phyloP scores from a whole-genome alignment of 176 grass and related monocot genomes.

The Dendrocalamus sinicus region DNA sequence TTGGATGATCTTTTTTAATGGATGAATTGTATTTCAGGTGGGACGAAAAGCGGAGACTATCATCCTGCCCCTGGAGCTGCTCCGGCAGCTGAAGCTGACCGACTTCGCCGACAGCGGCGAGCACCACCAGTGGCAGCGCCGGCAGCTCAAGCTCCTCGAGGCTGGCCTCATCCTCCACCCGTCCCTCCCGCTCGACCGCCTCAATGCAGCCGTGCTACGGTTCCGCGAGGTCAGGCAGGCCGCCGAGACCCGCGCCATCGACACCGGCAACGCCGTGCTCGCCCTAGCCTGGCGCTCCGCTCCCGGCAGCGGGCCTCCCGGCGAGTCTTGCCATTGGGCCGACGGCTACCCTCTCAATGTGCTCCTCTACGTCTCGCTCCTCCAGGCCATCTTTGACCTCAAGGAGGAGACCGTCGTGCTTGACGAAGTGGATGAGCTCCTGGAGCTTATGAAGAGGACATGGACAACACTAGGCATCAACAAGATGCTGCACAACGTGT shows the following conservation, averaged over 20 bases:
- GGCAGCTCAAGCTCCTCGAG: slow-evolving; percentile 86
- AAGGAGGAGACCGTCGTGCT: slow-evolving; percentile 77
- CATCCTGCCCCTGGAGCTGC: slow-evolving; percentile 83
- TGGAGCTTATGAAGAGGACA: slow-evolving; percentile 86
- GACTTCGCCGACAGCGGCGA: slow-evolving; percentile 74
- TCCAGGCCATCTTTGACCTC: slow-evolving; percentile 72
- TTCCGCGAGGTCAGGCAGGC: slow-evolving; percentile 59
- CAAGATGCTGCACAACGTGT: slow-evolving; percentile 69
- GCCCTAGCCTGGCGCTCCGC: slow-evolving; percentile 60
- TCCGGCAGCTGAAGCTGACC: slow-evolving; percentile 78
- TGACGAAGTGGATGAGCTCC: slow-evolving; percentile 88
- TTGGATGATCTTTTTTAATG: neutral
- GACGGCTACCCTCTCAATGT: slow-evolving; percentile 84
- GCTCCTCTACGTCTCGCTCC: slow-evolving; percentile 78
- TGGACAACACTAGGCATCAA: slow-evolving; percentile 73
- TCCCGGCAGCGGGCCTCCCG: neutral
- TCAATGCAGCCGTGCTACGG: slow-evolving; percentile 39
- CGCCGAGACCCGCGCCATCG: slow-evolving; percentile 58
- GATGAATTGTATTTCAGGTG: slow-evolving; percentile 43
- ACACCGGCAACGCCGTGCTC: slow-evolving; percentile 74
- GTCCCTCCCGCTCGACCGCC: slow-evolving; percentile 55
- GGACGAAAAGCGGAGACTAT: slow-evolving; percentile 69
- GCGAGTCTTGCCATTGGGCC: slow-evolving; percentile 77
- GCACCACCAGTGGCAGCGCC: slow-evolving; percentile 87
- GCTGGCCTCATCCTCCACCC: slow-evolving; percentile 61